phyloP scores from a whole-genome alignment of 2,329 filamentous ascomycete genomes.

The Bipolaris sorokiniana region DNA sequence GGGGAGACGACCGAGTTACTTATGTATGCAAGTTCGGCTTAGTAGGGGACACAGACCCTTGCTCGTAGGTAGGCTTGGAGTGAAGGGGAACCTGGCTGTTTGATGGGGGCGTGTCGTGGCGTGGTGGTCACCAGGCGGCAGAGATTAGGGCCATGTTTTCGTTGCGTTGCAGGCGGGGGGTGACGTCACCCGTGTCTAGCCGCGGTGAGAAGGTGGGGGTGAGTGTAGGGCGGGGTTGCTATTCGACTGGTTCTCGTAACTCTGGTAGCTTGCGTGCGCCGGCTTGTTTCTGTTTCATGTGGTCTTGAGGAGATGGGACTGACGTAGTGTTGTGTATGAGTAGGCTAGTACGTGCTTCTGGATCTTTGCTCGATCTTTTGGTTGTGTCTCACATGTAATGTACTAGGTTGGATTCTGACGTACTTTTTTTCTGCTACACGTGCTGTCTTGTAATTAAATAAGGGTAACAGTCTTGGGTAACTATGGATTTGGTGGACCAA shows the following conservation, averaged over 20 bases:
- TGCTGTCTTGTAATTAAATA: too few relatives aligned
- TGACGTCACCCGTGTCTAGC: slow-evolving; percentile 34
- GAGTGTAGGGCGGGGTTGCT: slow-evolving; percentile 4
- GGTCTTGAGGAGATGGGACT: background rate
- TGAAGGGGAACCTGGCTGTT: slow-evolving; percentile 23
- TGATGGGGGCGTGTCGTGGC: background rate
- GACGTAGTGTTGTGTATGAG: background rate
- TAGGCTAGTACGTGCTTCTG: background rate
- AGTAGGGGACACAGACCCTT: slow-evolving; percentile 12
- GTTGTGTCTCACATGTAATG: background rate
- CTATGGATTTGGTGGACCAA: too few relatives aligned
- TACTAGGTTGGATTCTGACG: background rate
- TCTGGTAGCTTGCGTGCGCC: background rate
- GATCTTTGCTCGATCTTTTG: background rate
- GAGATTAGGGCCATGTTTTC: slow-evolving; percentile 4
- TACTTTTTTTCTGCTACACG: background rate
- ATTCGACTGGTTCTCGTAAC: background rate
- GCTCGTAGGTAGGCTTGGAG: slow-evolving; percentile 1
- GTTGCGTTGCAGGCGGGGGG: slow-evolving; percentile 13
- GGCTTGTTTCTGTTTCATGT: background rate
- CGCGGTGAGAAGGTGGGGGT: slow-evolving; percentile 10
- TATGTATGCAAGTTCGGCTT: slow-evolving; percentile 14
- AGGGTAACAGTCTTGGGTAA: too few relatives aligned
- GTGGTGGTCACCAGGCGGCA: slow-evolving; percentile 22
- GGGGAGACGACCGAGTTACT: slow-evolving; percentile 10